Percentiles rank a stretch among this genome's conserved stretches.
Evolutionary conservation across 1,284 basidiomycete species (phyloP).

Genomic region (Marasmius fiardii): DNA sequence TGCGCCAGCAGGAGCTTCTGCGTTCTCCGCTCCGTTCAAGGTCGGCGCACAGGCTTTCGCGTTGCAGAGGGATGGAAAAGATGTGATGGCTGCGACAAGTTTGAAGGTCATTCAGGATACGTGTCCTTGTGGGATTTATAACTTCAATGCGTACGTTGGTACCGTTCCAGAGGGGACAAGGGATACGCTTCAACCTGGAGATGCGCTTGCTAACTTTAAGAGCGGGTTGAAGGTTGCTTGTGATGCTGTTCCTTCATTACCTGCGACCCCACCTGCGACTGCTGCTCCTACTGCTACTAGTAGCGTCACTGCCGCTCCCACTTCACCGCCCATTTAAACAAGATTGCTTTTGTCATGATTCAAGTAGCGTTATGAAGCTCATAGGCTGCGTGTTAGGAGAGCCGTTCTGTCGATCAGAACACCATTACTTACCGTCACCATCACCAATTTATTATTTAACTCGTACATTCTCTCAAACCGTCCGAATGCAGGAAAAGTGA

Average conservation of each 20-base stretch:
- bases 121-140: slow-evolving; percentile 24
- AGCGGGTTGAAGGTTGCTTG: slow-evolving; percentile 4
- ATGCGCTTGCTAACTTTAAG: neutral
- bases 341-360: neutral
- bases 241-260: slow-evolving; percentile 6
- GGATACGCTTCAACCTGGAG: slow-evolving; percentile 6
- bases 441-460: too few species aligned
- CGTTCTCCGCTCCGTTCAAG: slow-evolving; percentile 29
- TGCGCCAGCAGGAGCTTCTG: slow-evolving; percentile 26
- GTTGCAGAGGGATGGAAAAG: slow-evolving; percentile 20
- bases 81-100: slow-evolving; percentile 25
- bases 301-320: neutral
- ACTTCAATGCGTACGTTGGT: slow-evolving; percentile 27
- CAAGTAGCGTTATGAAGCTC: neutral
- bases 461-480: too few species aligned
- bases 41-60: slow-evolving; percentile 28
- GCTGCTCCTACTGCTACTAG: slow-evolving; percentile 8
- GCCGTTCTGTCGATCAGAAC: too few species aligned
- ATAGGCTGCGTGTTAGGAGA: neutral
- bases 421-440: too few species aligned
- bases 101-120: slow-evolving; percentile 23
- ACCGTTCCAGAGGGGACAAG: slow-evolving; percentile 15
- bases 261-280: slow-evolving; percentile 9
- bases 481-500: too few species aligned
- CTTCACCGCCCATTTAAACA: neutral